phyloP scores from a whole-genome alignment of 768 basidiomycete genomes.

The Phylloporus rhodoxanthus region DNA sequence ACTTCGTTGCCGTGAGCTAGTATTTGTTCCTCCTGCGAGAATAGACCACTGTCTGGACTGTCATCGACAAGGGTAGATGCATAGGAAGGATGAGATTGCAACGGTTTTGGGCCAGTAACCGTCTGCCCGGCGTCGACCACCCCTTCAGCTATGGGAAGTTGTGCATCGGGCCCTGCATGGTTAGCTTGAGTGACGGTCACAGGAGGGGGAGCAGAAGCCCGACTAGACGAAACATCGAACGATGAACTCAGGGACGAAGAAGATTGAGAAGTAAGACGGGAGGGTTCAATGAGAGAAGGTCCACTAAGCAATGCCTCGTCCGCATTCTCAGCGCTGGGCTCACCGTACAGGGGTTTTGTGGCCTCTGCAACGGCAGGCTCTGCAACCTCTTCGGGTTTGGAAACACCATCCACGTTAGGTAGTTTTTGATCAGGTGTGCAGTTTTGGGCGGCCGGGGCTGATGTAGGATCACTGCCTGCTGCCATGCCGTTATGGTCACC shows the following conservation, averaged over 20 bases:
- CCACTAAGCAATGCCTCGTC: constrained; percentile 12
- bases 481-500: constrained; percentile 16
- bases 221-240: constrained; percentile 45
- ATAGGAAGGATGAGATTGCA: constrained; percentile 40
- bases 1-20: constrained; percentile 15
- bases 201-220: constrained; percentile 30
- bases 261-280: constrained; percentile 29
- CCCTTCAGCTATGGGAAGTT: constrained; percentile 27
- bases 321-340: constrained; percentile 16
- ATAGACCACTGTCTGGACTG: constrained; percentile 31
- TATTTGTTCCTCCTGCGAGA: constrained; percentile 26
- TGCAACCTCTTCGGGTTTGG: constrained; percentile 17
- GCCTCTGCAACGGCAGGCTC: constrained; percentile 15
- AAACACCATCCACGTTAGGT: constrained; percentile 17
- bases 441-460: constrained; percentile 12
- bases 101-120: constrained; percentile 23
- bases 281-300: constrained; percentile 24
- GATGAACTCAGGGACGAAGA: constrained; percentile 31
- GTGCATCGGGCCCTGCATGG: constrained; percentile 41
- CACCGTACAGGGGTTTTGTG: constrained; percentile 15
- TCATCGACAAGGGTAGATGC: constrained; percentile 51
- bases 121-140: constrained; percentile 2
- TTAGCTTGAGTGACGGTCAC: constrained; percentile 34
- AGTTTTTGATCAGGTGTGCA: constrained; percentile 15
- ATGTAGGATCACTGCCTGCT: constrained; percentile 23